These are phyloP conservation scores for Phytophthora meadii DNA, from an alignment of 352 stramenopile genomes.

Conservation along the genomic window DNA sequence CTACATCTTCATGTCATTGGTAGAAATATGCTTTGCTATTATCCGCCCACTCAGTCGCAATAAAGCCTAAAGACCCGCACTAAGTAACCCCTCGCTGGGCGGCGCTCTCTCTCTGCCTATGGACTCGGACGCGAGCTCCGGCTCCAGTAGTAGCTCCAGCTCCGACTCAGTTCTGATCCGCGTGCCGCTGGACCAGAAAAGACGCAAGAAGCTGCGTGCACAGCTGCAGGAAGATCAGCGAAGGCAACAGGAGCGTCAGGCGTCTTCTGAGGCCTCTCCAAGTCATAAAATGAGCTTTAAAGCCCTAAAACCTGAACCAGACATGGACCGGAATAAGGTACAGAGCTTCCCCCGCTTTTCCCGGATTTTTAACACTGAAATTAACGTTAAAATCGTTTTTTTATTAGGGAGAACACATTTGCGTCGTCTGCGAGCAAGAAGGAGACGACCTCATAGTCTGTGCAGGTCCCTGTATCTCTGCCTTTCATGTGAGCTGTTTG, in stretches of 20 bases:
- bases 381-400: constrained; percentile 10
- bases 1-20: too few relatives aligned
- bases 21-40: too few relatives aligned
- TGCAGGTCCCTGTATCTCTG: constrained; percentile 73
- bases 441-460: constrained; percentile 63
- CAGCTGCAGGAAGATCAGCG: constrained; percentile 56
- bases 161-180: constrained; percentile 82
- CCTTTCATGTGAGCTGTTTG: constrained; percentile 71
- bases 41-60: too few relatives aligned
- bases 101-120: constrained; percentile 18
- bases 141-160: constrained; percentile 70
- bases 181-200: constrained; percentile 66
- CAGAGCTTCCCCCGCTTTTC: not conserved
- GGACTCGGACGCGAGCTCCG: constrained; percentile 51
- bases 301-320: constrained; percentile 7
- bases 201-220: constrained; percentile 65
- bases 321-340: constrained; percentile 34
- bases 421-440: constrained; percentile 71
- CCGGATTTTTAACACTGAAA: constrained; percentile 6
- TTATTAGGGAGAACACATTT: constrained; percentile 68
- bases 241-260: constrained; percentile 22
- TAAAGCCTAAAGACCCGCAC: not conserved
- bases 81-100: constrained; percentile 10
- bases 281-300: not conserved
- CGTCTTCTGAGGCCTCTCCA: constrained; percentile 1